These are phyloP conservation scores for Hibiscus mutabilis DNA, from an alignment of 345 rosid genomes.

Conservation along the genomic window DNA sequence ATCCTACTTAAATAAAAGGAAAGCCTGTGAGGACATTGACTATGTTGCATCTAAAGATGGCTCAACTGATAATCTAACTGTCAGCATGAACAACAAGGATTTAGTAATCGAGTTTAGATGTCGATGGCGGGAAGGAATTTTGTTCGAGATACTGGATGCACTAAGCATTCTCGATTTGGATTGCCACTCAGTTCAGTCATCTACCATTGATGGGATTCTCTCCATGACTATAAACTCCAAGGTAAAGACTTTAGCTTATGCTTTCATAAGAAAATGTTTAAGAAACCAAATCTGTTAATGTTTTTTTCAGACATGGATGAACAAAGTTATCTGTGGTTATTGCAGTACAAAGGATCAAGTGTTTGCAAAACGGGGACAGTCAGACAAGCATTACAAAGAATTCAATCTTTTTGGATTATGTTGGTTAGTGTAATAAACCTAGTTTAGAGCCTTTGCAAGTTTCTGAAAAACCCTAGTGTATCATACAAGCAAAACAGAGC, in stretches of 20 bases:
- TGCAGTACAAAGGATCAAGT: conserved; percentile 57
- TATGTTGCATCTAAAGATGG: conserved; percentile 20
- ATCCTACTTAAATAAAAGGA: conserved; percentile 44
- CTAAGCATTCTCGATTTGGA: conserved; percentile 54
- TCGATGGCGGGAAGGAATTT: conserved; percentile 70
- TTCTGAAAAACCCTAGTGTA: too few relatives aligned
- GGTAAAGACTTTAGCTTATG: too few relatives aligned
- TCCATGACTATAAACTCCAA: conserved; percentile 55
- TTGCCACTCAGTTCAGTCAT: conserved; percentile 73
- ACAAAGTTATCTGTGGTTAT: neutral
- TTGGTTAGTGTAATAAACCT: too few relatives aligned
- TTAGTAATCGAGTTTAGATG: conserved; percentile 62
- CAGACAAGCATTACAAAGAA: conserved; percentile 51
- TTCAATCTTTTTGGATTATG: too few relatives aligned
- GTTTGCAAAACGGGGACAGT: conserved; percentile 38
- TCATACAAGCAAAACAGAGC: too few relatives aligned
- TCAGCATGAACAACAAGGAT: conserved; percentile 40
- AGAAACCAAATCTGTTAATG: neutral
- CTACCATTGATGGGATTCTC: conserved; percentile 53
- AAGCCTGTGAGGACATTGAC: conserved; percentile 38
- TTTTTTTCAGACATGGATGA: neutral
- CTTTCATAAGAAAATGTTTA: neutral
- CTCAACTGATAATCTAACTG: too few relatives aligned
- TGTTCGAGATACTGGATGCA: conserved; percentile 76
- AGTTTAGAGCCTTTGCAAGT: too few relatives aligned